Base-by-base conservation (phyloP, 495 filamentous ascomycete genomes). In the Penicillium parvum region DNA sequence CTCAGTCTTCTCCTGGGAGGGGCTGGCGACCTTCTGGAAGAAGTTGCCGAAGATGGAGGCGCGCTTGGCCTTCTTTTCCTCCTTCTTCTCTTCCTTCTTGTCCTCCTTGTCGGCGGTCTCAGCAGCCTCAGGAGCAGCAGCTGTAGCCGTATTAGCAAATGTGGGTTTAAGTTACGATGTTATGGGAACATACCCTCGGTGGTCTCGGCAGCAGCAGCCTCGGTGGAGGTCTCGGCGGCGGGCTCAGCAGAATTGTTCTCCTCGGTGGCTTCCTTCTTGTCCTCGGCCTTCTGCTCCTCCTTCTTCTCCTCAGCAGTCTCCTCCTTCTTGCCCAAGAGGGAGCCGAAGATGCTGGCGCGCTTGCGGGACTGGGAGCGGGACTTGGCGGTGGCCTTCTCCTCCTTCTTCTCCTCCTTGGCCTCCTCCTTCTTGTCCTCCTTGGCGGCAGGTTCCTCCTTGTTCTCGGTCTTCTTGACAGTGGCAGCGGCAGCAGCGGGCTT, bases 331-430 rank as follows among this genome's bases (percentile, higher is more conserved):
- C 80, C 77, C 3, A 86, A 72, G 32, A 90, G 71, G 43, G 61
- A 68, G 49, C 83, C 86, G 65, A 97, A 94, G 70, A 95, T 81
- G 57, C 86, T 90, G 29, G 70, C 4, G 45, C 88, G 84, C 83
- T 95, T 95, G 63, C 85, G 84, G 58, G 86, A 94, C 44, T 86
- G 85, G 41, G 88, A 94, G 52, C 86, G 85, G 61, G 76, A 75
- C 62, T 77, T 78, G 44, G 75, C 65, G 45, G 66, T 41, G 29
- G 71, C 68, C 54, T 65, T 59, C 42, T 74, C 68, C 28, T 68
- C 64, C 69, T 71, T 65, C 53, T 51, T 62, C 45, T 64, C 61
- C 54, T 79, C 69, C 64, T 49, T 60, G 57, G 65, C 49, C 36
- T 62, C 63, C 22, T 25, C 22, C 27, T 29, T 29, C 15, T 35